Evolutionary conservation across 1,139 yeast genomes (phyloP).

Genomic region (Yamadazyma taylorii): DNA sequence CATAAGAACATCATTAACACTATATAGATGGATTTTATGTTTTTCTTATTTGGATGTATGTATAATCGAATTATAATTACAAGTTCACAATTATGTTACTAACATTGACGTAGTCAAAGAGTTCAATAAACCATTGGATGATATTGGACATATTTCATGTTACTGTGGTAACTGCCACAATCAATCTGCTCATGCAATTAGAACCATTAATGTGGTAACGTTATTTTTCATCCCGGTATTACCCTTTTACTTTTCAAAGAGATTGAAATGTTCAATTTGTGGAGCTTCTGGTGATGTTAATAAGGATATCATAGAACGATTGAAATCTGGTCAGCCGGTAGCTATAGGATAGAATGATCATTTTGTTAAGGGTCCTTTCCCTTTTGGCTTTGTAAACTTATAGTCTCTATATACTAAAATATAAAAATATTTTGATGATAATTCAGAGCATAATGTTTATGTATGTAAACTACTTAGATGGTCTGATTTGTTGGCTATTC

Average conservation of each 20-base stretch:
- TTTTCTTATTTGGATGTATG: conserved; percentile 34
- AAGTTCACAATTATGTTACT: conserved; percentile 1
- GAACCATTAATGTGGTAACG: conserved; percentile 44
- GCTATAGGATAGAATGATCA: conserved; percentile 32
- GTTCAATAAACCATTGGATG: conserved; percentile 28
- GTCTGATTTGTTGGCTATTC: too few species aligned
- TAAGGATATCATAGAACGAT: conserved; percentile 27
- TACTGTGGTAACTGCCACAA: conserved; percentile 47
- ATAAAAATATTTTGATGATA: too few species aligned
- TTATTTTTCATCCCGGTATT: conserved; percentile 46
- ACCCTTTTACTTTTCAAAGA: conserved; percentile 41
- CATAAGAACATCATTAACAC: too few species aligned
- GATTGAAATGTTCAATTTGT: conserved; percentile 44
- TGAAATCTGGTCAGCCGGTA: conserved; percentile 43
- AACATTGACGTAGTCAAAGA: conserved; percentile 24
- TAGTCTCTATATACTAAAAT: not conserved
- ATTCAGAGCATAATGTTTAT: too few species aligned
- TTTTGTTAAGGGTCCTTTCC: conserved; percentile 1
- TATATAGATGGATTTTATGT: conserved; percentile 27
- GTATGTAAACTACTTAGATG: too few species aligned
- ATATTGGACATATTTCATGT: conserved; percentile 29
- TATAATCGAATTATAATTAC: conserved; percentile 7
- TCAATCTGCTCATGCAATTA: conserved; percentile 43
- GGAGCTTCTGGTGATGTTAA: conserved; percentile 43
- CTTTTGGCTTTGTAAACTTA: not conserved